Evolutionary conservation across 345 rosid species (phyloP).

Genomic region (Stellera chamaejasme): DNA sequence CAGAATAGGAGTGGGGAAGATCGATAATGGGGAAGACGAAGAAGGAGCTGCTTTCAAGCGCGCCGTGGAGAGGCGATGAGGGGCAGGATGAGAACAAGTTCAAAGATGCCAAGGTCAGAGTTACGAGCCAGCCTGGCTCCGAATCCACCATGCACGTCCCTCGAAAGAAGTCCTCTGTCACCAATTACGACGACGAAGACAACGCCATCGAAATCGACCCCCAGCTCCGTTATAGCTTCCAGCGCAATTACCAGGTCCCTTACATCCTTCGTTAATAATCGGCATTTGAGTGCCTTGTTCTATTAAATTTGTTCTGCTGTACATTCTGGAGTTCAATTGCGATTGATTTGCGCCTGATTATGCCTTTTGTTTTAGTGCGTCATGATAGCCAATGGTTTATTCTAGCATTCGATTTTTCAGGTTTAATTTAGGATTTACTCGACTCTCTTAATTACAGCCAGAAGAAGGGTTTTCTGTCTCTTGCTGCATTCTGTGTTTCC

Average conservation of each 20-base stretch:
- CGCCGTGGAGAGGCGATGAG: conserved; percentile 90
- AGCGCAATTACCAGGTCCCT: conserved; percentile 73
- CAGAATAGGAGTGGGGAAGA: neutral
- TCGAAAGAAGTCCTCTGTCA: conserved; percentile 23
- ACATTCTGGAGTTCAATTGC: too few relatives aligned
- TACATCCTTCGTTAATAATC: too few relatives aligned
- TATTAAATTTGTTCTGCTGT: too few relatives aligned
- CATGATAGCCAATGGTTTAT: too few relatives aligned
- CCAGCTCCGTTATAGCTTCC: conserved; percentile 94
- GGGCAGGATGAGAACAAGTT: conserved; percentile 49
- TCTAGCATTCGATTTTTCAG: too few relatives aligned
- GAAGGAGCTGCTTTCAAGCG: conserved; percentile 66
- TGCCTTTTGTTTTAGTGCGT: too few relatives aligned
- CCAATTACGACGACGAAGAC: conserved; percentile 26
- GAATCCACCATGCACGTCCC: conserved; percentile 81
- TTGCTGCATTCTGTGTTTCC: too few relatives aligned
- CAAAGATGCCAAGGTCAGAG: conserved; percentile 69
- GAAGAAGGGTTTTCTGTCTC: too few relatives aligned
- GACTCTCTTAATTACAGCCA: too few relatives aligned
- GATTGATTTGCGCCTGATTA: too few relatives aligned
- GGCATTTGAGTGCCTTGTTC: too few relatives aligned
- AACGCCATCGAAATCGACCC: conserved; percentile 81
- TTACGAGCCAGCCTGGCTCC: conserved; percentile 63
- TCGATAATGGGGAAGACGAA: conserved; percentile 33
- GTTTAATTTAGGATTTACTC: too few relatives aligned